Evolutionary conservation across 2,329 filamentous ascomycete genomes (phyloP).

Genomic region (Acarospora socialis): DNA sequence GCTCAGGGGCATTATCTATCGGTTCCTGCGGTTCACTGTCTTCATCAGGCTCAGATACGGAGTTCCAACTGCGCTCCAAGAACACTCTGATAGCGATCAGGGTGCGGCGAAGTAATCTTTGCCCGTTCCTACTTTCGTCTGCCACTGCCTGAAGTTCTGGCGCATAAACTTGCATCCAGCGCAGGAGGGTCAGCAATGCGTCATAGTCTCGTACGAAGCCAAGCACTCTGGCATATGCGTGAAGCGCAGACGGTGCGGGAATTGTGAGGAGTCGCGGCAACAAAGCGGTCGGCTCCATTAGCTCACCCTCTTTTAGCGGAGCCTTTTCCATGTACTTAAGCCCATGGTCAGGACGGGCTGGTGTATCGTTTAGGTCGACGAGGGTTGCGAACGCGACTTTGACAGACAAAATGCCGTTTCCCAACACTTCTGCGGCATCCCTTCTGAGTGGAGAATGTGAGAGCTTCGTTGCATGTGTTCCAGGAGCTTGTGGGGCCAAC

Average conservation of each 20-base stretch:
- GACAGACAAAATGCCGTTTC: too few relatives aligned
- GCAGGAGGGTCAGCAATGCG: slow-evolving; percentile 25
- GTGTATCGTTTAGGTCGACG: too few relatives aligned
- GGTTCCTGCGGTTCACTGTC: not conserved
- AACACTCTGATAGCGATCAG: slow-evolving; percentile 27
- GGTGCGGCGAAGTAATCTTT: slow-evolving; percentile 25
- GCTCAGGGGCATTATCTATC: not conserved
- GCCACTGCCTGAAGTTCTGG: slow-evolving; percentile 21
- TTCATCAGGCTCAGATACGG: slow-evolving; percentile 1
- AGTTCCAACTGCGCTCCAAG: slow-evolving; percentile 23
- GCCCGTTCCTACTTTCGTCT: slow-evolving; percentile 24
- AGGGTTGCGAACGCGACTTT: too few relatives aligned
- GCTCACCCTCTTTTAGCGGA: not conserved
- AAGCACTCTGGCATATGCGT: slow-evolving; percentile 28
- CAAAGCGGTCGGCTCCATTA: slow-evolving; percentile 5
- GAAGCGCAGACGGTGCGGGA: slow-evolving; percentile 26
- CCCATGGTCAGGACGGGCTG: not conserved
- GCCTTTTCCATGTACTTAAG: not conserved
- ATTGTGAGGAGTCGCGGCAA: slow-evolving; percentile 21
- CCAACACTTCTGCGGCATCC: too few relatives aligned
- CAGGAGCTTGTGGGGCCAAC: too few relatives aligned
- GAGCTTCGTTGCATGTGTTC: too few relatives aligned
- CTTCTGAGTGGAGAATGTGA: too few relatives aligned
- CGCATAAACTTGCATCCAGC: slow-evolving; percentile 27
- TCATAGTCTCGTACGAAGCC: slow-evolving; percentile 27